These are phyloP conservation scores for Sporothrix globosa DNA, from an alignment of 2,329 filamentous ascomycete species.

Conservation along the genomic window DNA sequence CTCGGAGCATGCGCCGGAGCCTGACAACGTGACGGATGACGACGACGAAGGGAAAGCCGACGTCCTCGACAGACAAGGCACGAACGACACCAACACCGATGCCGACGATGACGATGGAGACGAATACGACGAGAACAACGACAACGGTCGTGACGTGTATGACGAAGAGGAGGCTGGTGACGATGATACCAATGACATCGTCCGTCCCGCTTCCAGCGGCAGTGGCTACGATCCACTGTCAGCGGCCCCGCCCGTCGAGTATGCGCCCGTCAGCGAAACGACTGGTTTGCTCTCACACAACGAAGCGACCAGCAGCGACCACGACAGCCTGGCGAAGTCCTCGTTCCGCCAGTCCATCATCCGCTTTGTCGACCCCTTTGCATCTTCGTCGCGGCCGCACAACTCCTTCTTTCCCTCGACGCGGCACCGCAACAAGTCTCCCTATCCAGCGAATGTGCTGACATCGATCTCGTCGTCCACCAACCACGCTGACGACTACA, in stretches of 20 bases:
- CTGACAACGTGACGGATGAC: slow-evolving; percentile 38
- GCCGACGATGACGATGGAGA: slow-evolving; percentile 25
- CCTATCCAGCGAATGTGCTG: neutral
- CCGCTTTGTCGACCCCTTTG: slow-evolving; percentile 35
- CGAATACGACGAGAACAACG: neutral
- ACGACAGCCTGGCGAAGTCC: neutral
- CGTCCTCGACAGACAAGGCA: neutral
- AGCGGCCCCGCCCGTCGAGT: neutral
- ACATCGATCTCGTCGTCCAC: neutral
- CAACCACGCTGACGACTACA: neutral
- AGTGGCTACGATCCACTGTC: slow-evolving; percentile 32
- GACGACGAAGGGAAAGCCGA: neutral
- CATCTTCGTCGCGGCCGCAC: slow-evolving; percentile 33
- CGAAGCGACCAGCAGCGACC: neutral
- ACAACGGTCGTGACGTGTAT: neutral
- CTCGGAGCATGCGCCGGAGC: slow-evolving; percentile 45
- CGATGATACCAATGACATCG: neutral
- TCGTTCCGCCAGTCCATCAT: slow-evolving; percentile 24
- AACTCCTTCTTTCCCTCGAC: slow-evolving; percentile 43
- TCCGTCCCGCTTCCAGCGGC: slow-evolving; percentile 9
- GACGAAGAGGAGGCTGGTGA: neutral
- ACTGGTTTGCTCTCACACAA: slow-evolving; percentile 52
- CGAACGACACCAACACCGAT: neutral
- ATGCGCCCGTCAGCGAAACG: slow-evolving; percentile 46
- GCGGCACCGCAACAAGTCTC: slow-evolving; percentile 21